Evolutionary conservation across 148 eudicot species (phyloP).

Genomic region (Linanthus parryae): DNA sequence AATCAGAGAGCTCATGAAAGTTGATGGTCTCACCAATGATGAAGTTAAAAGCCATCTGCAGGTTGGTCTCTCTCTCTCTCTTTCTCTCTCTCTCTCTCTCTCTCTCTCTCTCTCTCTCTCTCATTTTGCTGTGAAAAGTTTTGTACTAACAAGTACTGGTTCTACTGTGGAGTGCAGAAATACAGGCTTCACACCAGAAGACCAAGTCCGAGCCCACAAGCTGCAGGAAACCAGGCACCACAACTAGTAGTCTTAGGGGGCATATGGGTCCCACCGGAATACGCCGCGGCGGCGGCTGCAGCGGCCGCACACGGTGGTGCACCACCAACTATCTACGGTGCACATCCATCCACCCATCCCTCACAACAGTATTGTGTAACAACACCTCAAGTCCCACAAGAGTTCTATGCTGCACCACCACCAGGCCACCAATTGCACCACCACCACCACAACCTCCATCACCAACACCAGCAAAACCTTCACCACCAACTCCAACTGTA

Average conservation of each 20-base stretch:
- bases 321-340: slow-evolving; percentile 48
- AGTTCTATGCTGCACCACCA: slow-evolving; percentile 44
- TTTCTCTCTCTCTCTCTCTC: background rate
- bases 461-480: slow-evolving; percentile 26
- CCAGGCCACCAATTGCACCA: slow-evolving; percentile 17
- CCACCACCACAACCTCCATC: slow-evolving; percentile 31
- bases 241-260: slow-evolving; percentile 88
- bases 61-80: slow-evolving; percentile 37
- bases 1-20: slow-evolving; percentile 98
- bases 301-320: slow-evolving; percentile 46
- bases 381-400: slow-evolving; percentile 34
- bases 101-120: background rate
- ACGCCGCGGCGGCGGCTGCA: slow-evolving; percentile 63
- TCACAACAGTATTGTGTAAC: slow-evolving; percentile 48
- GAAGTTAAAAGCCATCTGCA: slow-evolving; percentile 99
- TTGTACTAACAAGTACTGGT: too few relatives aligned
- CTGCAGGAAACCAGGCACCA: slow-evolving; percentile 39
- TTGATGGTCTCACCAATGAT: slow-evolving; percentile 98
- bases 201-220: slow-evolving; percentile 90
- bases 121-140: background rate
- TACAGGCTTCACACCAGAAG: slow-evolving; percentile 96
- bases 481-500: slow-evolving; percentile 55
- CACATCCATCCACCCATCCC: slow-evolving; percentile 52
- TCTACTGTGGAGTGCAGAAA: too few relatives aligned
- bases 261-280: slow-evolving; percentile 97